Base-by-base conservation (phyloP, 2,329 filamentous ascomycete species). In the Colletotrichum camelliae region DNA sequence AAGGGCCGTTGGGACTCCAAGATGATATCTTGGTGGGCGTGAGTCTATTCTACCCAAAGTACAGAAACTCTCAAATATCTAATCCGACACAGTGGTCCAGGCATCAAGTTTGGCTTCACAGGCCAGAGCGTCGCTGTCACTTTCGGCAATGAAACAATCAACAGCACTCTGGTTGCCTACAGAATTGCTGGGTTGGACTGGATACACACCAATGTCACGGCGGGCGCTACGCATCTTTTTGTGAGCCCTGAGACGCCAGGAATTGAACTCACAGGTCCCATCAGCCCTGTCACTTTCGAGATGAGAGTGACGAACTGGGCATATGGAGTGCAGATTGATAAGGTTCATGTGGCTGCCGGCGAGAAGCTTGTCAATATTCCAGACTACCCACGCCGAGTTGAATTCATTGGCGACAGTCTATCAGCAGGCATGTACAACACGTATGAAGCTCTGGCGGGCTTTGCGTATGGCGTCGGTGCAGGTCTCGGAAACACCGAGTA, bases 1-100 rank as follows among this genome's bases (percentile, higher is more conserved):
- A 92, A 92, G 79, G 91, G 91, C 7, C 85, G 90, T 74, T 93
- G 91, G 91, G 91, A 93, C 80, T 90, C 87, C 39, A 87, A 90
- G 78, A 86, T 90, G 77, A 87, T 92, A 64, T 92, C 89, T 2
- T 93, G 89, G 88, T 92, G 89, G 90, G 90, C 88, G 88, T 90
- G 83, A 83, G 88, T 87, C 18, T 48, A 15, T 24, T 31, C 39
- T 24, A 31, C 33, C 12, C 3, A 48, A 31, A 16, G n/a, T 21
- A 24, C 66, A 70, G 33, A 72, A 33, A 18, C 6, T 71, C 55
- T 79, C 48, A 74, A 48, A 24, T 8, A 27, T 27, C 71, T 76
- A 24, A 74, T 7, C 9, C 18, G 5, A 6, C 24, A 35, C 75
- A 89, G 87, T 75, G 88, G 88, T 2, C 89, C 87, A 0, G 90